phyloP scores from a whole-genome alignment of 352 stramenopile species.

The Phytophthora megakarya region DNA sequence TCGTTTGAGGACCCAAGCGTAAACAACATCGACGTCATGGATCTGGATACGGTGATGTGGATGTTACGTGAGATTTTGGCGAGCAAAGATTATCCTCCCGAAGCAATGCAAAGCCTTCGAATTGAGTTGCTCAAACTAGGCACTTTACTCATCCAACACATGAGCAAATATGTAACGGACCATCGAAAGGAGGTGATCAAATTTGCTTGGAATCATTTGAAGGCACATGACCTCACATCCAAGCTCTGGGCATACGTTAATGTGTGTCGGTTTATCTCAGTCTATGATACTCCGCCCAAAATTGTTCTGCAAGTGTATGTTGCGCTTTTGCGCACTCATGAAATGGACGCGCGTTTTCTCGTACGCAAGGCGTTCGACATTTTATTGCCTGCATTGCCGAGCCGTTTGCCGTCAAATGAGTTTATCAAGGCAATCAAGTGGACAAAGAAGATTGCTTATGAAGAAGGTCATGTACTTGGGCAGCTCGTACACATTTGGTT shows the following conservation, averaged over 20 bases:
- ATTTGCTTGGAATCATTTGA: conserved; percentile 98
- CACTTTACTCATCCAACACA: conserved; percentile 96
- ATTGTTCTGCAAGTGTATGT: conserved; percentile 98
- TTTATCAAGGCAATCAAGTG: conserved; percentile 97
- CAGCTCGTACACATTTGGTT: conserved; percentile 99
- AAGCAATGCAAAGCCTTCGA: conserved; percentile 77
- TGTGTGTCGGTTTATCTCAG: conserved; percentile 96
- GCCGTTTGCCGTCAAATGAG: conserved; percentile 89
- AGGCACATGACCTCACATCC: conserved; percentile 93
- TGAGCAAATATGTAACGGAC: conserved; percentile 92
- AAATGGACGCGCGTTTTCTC: conserved; percentile 94
- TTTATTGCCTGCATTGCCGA: conserved; percentile 92
- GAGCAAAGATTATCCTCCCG: conserved; percentile 78
- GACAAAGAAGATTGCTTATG: conserved; percentile 97
- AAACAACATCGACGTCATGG: conserved; percentile 86
- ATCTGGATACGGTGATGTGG: conserved; percentile 86
- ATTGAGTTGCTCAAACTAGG: conserved; percentile 95
- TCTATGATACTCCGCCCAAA: conserved; percentile 96
- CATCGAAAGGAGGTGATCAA: conserved; percentile 98
- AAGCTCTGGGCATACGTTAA: conserved; percentile 99
- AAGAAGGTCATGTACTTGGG: conserved; percentile 95
- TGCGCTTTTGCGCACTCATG: conserved; percentile 93
- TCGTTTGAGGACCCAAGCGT: conserved; percentile 83
- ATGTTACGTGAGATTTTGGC: conserved; percentile 89
- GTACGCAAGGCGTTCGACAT: conserved; percentile 96